Conservation (phyloP, 2,329 filamentous ascomycete species). For the Paracamarosporium sp. region DNA sequence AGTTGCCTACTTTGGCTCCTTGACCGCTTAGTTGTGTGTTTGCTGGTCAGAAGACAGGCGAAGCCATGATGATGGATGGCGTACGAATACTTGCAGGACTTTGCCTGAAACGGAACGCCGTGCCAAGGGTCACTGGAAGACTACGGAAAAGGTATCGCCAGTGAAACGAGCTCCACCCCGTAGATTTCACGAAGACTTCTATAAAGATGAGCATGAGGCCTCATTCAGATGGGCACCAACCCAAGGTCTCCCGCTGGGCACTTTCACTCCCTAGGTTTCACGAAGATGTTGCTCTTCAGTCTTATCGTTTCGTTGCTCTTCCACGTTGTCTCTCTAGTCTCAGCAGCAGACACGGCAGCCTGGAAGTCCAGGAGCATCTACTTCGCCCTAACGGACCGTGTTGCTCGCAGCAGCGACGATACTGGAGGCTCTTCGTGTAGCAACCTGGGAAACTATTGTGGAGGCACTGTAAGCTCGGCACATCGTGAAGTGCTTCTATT, state of each 20-base stretch:
- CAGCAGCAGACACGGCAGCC: slow-evolving; percentile 37
- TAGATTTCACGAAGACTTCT: not conserved
- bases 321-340: slow-evolving; percentile 23
- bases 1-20: slow-evolving; percentile 2
- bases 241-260: not conserved
- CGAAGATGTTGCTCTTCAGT: slow-evolving; percentile 21
- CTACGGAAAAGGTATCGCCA: not conserved
- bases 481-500: not conserved
- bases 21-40: slow-evolving; percentile 1
- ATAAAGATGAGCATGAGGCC: not conserved
- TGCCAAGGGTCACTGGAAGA: not conserved
- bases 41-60: slow-evolving; percentile 1
- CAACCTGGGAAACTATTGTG: slow-evolving; percentile 53
- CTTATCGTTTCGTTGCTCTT: slow-evolving; percentile 21
- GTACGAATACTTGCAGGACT: not conserved
- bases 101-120: not conserved
- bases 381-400: slow-evolving; percentile 44
- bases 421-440: slow-evolving; percentile 37
- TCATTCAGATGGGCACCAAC: not conserved
- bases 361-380: slow-evolving; percentile 49
- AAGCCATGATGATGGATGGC: not conserved
- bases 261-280: not conserved
- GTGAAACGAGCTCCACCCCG: not conserved
- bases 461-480: slow-evolving; percentile 46
- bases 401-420: slow-evolving; percentile 42